phyloP scores from a whole-genome alignment of 495 filamentous ascomycete species.

The Penicillium diatomitis region DNA sequence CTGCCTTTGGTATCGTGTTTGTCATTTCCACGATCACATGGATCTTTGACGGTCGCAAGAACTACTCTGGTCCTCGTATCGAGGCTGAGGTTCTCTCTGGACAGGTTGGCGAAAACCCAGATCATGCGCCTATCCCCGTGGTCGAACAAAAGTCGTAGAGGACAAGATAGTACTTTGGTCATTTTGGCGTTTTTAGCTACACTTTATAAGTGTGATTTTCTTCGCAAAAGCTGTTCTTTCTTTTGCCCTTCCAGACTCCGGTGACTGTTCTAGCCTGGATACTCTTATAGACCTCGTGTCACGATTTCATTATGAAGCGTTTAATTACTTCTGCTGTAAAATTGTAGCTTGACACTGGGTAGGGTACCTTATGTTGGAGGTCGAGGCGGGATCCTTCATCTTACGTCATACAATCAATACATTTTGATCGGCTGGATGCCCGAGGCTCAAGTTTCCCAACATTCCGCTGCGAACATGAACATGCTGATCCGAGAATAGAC shows the following conservation, averaged over 20 bases:
- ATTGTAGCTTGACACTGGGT: too few species aligned
- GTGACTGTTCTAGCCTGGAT: too few species aligned
- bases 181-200: too few species aligned
- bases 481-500: conserved; percentile 5
- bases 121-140: conserved; percentile 10
- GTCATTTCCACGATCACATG: conserved; percentile 58
- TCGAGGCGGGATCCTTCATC: not conserved
- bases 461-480: conserved; percentile 8
- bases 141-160: conserved; percentile 14
- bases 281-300: not conserved
- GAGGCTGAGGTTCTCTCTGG: conserved; percentile 36
- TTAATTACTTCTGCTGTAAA: too few species aligned
- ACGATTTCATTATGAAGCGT: too few species aligned
- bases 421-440: not conserved
- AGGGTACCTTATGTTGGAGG: not conserved
- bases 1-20: conserved; percentile 59
- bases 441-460: conserved; percentile 16
- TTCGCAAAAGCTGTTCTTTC: too few species aligned
- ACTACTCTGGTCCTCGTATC: conserved; percentile 54
- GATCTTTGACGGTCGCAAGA: conserved; percentile 64
- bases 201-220: too few species aligned
- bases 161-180: not conserved
- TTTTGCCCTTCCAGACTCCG: too few species aligned
- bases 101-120: conserved; percentile 9
- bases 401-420: conserved; percentile 11